Conservation (phyloP, 2,329 filamentous ascomycete species). For the Epichloe uncinata region DNA sequence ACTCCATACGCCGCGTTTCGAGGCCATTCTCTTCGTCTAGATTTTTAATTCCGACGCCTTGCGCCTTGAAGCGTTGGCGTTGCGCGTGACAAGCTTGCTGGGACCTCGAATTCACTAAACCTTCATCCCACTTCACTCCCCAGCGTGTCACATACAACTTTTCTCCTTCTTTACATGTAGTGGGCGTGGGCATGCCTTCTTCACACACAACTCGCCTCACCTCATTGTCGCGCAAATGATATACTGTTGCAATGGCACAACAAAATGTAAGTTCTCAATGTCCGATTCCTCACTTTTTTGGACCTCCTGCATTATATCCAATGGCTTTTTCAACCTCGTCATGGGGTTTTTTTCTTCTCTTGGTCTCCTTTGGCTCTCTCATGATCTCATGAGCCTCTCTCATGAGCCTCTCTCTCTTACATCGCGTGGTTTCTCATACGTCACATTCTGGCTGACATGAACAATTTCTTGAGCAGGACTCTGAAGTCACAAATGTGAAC, state of each 20-base stretch:
- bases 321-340: constrained; percentile 1
- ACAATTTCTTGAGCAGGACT: constrained; percentile 16
- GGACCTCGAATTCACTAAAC: background rate
- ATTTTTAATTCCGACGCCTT: constrained; percentile 7
- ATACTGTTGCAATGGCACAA: constrained; percentile 25
- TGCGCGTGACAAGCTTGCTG: background rate
- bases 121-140: background rate
- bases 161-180: constrained; percentile 7
- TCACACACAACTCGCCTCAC: constrained; percentile 16
- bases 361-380: background rate
- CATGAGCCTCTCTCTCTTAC: constrained; percentile 2
- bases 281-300: constrained; percentile 1
- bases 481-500: constrained; percentile 21
- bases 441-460: background rate
- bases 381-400: background rate
- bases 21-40: constrained; percentile 14
- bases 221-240: constrained; percentile 22
- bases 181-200: constrained; percentile 16
- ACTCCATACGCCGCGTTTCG: constrained; percentile 15
- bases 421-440: background rate
- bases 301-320: constrained; percentile 1
- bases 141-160: background rate
- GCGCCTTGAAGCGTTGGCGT: background rate
- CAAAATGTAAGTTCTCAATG: constrained; percentile 21
- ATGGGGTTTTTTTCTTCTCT: background rate